phyloP scores from a whole-genome alignment of 306 rosid species.

The Quercus rubra region DNA sequence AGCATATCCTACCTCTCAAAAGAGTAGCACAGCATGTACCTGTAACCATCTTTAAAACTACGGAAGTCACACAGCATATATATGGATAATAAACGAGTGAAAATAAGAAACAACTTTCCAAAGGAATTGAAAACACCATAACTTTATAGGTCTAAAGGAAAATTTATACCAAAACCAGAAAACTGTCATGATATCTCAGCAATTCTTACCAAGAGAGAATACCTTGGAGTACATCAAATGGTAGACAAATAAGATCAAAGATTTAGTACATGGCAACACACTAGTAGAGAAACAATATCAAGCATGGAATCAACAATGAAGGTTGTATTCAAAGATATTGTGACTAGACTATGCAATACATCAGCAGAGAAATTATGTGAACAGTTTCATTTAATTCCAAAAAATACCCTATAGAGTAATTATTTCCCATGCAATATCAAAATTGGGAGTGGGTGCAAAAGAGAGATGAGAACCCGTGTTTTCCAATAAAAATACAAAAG shows the following conservation, averaged over 20 bases:
- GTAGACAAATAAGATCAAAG: slow-evolving; percentile 14
- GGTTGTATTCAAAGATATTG: neutral
- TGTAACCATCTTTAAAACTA: slow-evolving; percentile 85
- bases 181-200: slow-evolving; percentile 29
- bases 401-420: slow-evolving; percentile 13
- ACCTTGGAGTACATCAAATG: slow-evolving; percentile 27
- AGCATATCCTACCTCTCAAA: slow-evolving; percentile 83
- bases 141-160: slow-evolving; percentile 15
- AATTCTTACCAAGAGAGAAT: slow-evolving; percentile 27
- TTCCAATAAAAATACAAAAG: slow-evolving; percentile 7
- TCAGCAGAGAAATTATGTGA: slow-evolving; percentile 16
- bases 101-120: slow-evolving; percentile 16
- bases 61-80: slow-evolving; percentile 40
- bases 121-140: slow-evolving; percentile 22
- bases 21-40: slow-evolving; percentile 77
- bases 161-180: slow-evolving; percentile 23
- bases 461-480: slow-evolving; percentile 2
- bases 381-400: slow-evolving; percentile 10
- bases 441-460: slow-evolving; percentile 6
- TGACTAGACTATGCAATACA: slow-evolving; percentile 15
- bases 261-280: slow-evolving; percentile 16
- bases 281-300: neutral
- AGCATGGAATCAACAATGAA: neutral
- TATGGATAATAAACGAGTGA: slow-evolving; percentile 33
- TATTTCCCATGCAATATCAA: slow-evolving; percentile 11